Conservation (phyloP, 2,329 filamentous ascomycete species). For the Fusarium staphyleae region DNA sequence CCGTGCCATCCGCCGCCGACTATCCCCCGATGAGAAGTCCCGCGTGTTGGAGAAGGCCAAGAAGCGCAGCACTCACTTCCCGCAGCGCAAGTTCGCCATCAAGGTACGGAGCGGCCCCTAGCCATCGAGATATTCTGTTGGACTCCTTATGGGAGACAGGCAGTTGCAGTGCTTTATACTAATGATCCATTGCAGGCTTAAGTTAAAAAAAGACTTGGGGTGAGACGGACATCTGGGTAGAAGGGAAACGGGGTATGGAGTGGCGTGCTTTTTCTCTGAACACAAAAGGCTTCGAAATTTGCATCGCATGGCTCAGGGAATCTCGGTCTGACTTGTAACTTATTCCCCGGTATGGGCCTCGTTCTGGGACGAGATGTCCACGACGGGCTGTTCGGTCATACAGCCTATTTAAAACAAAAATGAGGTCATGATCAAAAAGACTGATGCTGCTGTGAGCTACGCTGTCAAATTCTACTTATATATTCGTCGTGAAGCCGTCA, state of each 20-base stretch:
- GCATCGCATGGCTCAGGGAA: constrained; percentile 51
- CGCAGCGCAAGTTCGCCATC: constrained; percentile 97
- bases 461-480: not conserved
- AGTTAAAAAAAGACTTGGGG: constrained; percentile 36
- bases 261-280: constrained; percentile 49
- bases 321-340: constrained; percentile 50
- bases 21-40: constrained; percentile 89
- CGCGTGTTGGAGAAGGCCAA: constrained; percentile 90
- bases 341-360: constrained; percentile 49
- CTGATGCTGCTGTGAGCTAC: constrained; percentile 7
- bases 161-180: constrained; percentile 15
- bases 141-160: not conserved
- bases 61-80: constrained; percentile 97
- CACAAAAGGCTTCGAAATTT: constrained; percentile 46
- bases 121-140: not conserved
- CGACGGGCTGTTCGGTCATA: constrained; percentile 44
- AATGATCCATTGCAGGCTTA: constrained; percentile 40
- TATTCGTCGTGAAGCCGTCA: too few species aligned
- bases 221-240: constrained; percentile 45
- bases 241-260: constrained; percentile 46
- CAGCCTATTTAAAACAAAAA: constrained; percentile 48
- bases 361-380: constrained; percentile 47
- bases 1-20: constrained; percentile 93
- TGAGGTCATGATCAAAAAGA: constrained; percentile 49
- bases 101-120: constrained; percentile 69